These are phyloP conservation scores for Backusella sp. DNA, from an alignment of 192 early-diverging fungal genomes.

Conservation along the genomic window DNA sequence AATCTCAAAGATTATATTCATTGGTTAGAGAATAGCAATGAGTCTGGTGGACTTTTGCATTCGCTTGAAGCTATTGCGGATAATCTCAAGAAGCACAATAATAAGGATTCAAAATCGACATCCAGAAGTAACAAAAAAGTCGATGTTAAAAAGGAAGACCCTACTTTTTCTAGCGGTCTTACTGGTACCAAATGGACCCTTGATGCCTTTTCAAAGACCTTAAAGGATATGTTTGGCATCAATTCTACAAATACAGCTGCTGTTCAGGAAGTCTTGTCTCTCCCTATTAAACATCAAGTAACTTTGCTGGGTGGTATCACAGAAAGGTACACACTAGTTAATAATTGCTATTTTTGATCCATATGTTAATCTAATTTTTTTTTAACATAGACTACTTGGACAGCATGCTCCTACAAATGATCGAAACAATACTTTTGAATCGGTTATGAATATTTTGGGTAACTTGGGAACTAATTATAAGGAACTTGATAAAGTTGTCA, in stretches of 20 bases:
- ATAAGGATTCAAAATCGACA: neutral
- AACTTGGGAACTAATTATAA: slow-evolving; percentile 13
- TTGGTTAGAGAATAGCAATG: neutral
- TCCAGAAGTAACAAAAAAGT: neutral
- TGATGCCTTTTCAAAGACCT: slow-evolving; percentile 1
- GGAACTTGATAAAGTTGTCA: slow-evolving; percentile 8
- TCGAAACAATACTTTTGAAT: slow-evolving; percentile 22
- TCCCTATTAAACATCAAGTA: slow-evolving; percentile 14
- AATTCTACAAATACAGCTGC: slow-evolving; percentile 9
- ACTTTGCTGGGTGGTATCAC: neutral
- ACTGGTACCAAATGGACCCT: slow-evolving; percentile 5
- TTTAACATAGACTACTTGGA: neutral
- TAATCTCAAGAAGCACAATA: neutral
- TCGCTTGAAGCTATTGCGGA: slow-evolving; percentile 5
- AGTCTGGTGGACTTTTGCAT: neutral
- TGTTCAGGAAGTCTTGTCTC: neutral
- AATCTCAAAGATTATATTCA: neutral
- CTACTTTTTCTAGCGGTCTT: neutral
- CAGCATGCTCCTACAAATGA: slow-evolving; percentile 19
- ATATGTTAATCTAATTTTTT: neutral
- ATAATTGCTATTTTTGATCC: neutral
- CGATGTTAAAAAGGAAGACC: neutral
- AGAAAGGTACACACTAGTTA: slow-evolving; percentile 7
- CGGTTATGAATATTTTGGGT: slow-evolving; percentile 13
- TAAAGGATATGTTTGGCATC: neutral